Evolutionary conservation across 1,284 basidiomycete species (phyloP), one percentile per base, ranked within the genome.

Genomic region (Tilletia horrida): DNA sequence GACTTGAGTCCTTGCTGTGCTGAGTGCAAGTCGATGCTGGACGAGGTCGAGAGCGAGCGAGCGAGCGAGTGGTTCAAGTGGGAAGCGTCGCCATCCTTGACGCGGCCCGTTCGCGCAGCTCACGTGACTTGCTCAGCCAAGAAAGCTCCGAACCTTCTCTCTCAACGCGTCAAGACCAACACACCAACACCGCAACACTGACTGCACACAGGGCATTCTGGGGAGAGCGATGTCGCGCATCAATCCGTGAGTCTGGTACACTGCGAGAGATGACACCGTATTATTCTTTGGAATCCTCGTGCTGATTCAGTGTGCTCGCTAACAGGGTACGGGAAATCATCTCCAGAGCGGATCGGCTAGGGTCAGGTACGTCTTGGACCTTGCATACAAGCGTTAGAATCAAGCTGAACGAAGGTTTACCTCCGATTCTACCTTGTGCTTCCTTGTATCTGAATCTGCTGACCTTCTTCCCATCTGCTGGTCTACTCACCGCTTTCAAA

Each of bases 161-260:
- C 6, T 6, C 35, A 40, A 4, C 45, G 16, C 6, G 6, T 4
- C 45, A 23, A 18, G 45, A 23, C 7, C 18, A n/a, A 18, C 45
- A 48, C 21, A 48, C 7, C 16, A 6, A 23, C 7, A 23, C 45
- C 45, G 21, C 6, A 48, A 23, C 4, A 18, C 6, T 4, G 45
- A 16, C 18, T 6, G 45, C 45, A 48, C 18, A 23, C n/a, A n/a
- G n/a, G n/a, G n/a, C n/a, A n/a, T n/a, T n/a, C n/a, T n/a, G n/a
- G n/a, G n/a, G n/a, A n/a, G n/a, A n/a, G n/a, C n/a, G n/a, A 59
- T 59, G 55, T 35, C 55, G 29, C 55, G 31, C 27, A 35, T 59
- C 27, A 25, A 59, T 13, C 31, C 55, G 55, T 59, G 55, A 59
- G 55, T 29, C 27, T 7, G 14, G 11, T 27, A n/a, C 50, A 52